Base-by-base conservation (phyloP, 495 filamentous ascomycete species). In the Penicillium psychrofluorescens region DNA sequence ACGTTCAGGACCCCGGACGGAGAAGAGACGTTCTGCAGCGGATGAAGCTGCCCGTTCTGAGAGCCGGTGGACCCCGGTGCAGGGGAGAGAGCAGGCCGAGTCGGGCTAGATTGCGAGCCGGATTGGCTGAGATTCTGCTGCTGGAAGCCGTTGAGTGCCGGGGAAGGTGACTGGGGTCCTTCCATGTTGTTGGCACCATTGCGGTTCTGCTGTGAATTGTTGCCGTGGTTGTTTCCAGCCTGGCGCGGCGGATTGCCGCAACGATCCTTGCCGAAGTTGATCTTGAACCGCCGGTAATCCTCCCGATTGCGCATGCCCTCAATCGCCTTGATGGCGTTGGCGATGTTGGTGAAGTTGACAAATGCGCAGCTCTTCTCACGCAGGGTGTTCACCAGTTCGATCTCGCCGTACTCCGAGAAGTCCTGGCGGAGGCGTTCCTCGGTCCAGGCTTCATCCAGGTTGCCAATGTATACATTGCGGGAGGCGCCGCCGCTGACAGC, bases 311-410 rank as follows among this genome's bases (percentile, higher is more conserved):
- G 80, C 51, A 97, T 81, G 30, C 91, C 92, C 62, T 98, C 92
- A 50, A 98, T 98, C 5, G 92, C 94, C 65, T 98, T 98, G 73
- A 98, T 98, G 34, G 92, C 92, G 49, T 98, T 98, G 51, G 92
- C 92, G 54, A 98, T 98, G 69, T 98, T 97, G 56, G 92, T 97
- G 61, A 98, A 98, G 64, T 98, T 98, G 65, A 97, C 94, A 56
- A 98, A 98, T 0, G 92, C 92, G 64, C 92, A 97, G 69, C 89
- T 95, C 82, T 98, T 98, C 76, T 98, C 92, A 38, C 92, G 84
- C 39, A 98, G 70, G 11, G 94, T 84, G 71, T 98, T 98, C 29
- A 97, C 92, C 46, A 97, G 74, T 66, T 98, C 92, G 50, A 97
- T 97, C 70, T 98, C 92, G 49, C 92, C 92, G 53, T 88, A 97